Evolutionary conservation across 1,284 basidiomycete genomes (phyloP), one percentile per base, ranked within the genome.

Genomic region (Trichosporon faecale): DNA sequence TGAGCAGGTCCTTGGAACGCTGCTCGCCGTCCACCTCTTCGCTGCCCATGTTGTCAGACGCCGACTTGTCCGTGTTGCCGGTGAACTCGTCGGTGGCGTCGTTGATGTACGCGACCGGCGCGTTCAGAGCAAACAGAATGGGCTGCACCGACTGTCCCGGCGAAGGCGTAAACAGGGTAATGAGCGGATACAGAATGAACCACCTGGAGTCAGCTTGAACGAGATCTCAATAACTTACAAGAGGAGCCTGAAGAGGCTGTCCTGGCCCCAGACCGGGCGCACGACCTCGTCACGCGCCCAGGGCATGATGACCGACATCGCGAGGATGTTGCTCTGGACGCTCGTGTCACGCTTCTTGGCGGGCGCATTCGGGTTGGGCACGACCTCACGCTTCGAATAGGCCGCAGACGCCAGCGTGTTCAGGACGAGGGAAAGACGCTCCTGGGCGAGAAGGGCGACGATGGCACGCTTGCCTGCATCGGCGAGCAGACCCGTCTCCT

Each of bases 271-370:
- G 25, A 79, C 66, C 5, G 78, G 77, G 37, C 75, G 72, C 18
- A 81, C 63, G 18, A 83, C 77, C 69, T 83, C 82, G 21, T 75
- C 76, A 49, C 83, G 75, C 18, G 81, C 75, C 79, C 81, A 81
- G 0, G 78, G 78, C 78, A 83, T 82, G 65, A 84, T 72, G 2
- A 83, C 83, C 33, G 73, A 73, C 1, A 83, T 44, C 3, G 76
- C 77, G 72, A 79, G 75, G 29, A 84, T 77, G 73, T 84, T 83
- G 66, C 78, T 80, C 74, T 79, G 76, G 0, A 83, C 70, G 3
- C 66, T 70, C 60, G 74, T 73, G 65, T 79, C 78, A 68, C 77
- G 76, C 64, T 74, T 75, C 69, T 77, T 77, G 21, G 65, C 65
- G 31, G 74, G 73, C 9, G 37, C 65, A n/a, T 70, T 65, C n/a